These are phyloP conservation scores for Lobulomyces angularis DNA, from an alignment of 192 early-diverging fungal species.

Conservation along the genomic window DNA sequence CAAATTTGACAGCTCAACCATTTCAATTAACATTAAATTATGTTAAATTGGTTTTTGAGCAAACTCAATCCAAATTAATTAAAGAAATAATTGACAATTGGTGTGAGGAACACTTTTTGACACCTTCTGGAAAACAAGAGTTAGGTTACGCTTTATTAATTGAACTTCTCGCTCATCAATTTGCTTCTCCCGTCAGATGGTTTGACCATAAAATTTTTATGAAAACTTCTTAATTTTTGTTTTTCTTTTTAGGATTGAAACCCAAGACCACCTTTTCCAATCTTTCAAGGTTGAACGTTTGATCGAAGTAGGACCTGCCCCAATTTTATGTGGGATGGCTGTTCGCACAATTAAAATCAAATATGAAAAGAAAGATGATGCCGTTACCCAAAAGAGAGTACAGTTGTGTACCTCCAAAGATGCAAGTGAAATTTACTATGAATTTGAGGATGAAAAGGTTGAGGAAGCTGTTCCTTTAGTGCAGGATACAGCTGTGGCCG, in stretches of 20 bases:
- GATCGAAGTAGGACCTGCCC: conserved; percentile 81
- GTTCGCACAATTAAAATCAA: conserved; percentile 88
- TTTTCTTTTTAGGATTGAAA: too few species aligned
- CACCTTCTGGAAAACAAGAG: conserved; percentile 72
- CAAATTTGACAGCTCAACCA: conserved; percentile 84
- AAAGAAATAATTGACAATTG: conserved; percentile 66
- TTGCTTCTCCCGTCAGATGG: conserved; percentile 88
- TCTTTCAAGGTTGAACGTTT: conserved; percentile 70
- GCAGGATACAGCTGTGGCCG: conserved; percentile 29
- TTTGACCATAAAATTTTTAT: too few species aligned
- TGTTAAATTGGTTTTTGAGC: conserved; percentile 53
- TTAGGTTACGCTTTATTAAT: conserved; percentile 74
- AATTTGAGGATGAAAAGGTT: conserved; percentile 60
- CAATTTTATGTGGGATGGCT: conserved; percentile 88
- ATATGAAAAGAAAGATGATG: conserved; percentile 91
- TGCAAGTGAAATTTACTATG: conserved; percentile 87
- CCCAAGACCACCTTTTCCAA: conserved; percentile 75
- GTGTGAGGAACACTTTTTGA: conserved; percentile 53
- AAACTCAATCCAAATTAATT: conserved; percentile 65
- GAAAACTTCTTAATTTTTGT: too few species aligned
- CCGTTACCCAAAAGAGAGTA: conserved; percentile 78
- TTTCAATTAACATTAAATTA: conserved; percentile 69
- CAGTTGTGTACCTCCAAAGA: conserved; percentile 83
- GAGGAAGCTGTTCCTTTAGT: conserved; percentile 29
- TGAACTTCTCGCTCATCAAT: conserved; percentile 85